phyloP scores from a whole-genome alignment of 2,329 filamentous ascomycete species.

The Chaetomiaceae sp. region DNA sequence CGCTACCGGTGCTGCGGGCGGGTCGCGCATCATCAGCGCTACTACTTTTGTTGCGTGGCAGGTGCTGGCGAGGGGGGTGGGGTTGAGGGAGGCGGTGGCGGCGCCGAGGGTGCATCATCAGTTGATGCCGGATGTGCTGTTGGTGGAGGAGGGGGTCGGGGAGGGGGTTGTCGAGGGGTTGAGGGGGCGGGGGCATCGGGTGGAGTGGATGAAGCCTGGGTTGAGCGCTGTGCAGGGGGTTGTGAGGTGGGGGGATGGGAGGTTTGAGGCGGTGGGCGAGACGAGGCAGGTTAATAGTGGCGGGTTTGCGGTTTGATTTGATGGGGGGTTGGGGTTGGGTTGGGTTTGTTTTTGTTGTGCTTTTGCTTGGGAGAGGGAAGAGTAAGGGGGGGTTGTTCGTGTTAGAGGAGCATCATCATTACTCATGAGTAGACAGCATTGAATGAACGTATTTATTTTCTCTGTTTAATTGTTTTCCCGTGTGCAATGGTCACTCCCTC shows the following conservation, averaged over 20 bases:
- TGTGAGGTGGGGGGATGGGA: conserved; percentile 55
- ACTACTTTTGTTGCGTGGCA: conserved; percentile 75
- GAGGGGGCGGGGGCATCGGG: conserved; percentile 63
- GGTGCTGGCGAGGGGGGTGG: conserved; percentile 63
- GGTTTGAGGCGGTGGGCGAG: conserved; percentile 77
- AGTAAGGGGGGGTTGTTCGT: no score
- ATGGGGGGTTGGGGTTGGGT: neutral
- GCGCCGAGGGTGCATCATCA: conserved; percentile 77
- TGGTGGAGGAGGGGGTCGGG: conserved; percentile 69
- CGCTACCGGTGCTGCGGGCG: conserved; percentile 72
- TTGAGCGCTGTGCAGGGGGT: conserved; percentile 70
- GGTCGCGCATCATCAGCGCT: conserved; percentile 76
- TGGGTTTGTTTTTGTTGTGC: no score
- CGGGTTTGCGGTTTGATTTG: conserved; percentile 49
- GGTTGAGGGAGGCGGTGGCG: conserved; percentile 57
- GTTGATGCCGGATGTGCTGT: conserved; percentile 62
- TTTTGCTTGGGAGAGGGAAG: no score
- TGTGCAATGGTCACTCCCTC: no score
- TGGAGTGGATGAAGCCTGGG: conserved; percentile 63
- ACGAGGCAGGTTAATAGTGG: conserved; percentile 73
- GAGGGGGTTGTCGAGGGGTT: conserved; percentile 65
- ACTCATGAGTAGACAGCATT: no score
- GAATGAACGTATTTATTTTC: no score
- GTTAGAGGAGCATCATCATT: no score
- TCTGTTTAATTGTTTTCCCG: no score